Base-by-base conservation (phyloP, 345 rosid genomes). In the Eucalyptus melliodora region DNA sequence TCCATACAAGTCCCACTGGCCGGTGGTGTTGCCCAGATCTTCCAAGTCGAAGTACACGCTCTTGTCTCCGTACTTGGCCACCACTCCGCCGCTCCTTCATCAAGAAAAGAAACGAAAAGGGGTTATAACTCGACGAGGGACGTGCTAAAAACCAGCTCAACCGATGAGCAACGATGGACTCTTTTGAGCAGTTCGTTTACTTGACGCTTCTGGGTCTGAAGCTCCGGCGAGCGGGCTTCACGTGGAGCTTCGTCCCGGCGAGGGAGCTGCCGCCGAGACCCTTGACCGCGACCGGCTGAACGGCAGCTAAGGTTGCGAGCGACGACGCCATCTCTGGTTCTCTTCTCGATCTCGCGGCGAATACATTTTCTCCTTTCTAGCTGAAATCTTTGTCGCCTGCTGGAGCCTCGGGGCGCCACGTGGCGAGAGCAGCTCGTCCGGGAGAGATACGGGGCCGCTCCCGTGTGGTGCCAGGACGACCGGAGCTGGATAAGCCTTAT, bases 11-110 rank as follows among this genome's bases (percentile, higher is more conserved):
- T 98, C 99, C 98, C 99, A 97, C 89, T 96, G 96, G 8, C 99
- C 98, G 47, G 99, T 98, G 62, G 99, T 97, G 95, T 97, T 98
- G 50, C 98, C 99, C 91, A 96, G 92, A 93, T 97, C 99, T 92
- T 96, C 98, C 96, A 97, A 92, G 93, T 98, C 99, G 89, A 98
- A 98, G 96, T 98, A 98, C 7, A 98, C 96, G 92, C 98, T 98
- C 96, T 96, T 98, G 89, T 98, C 99, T 82, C 99, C 98, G 91
- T 98, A 97, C 93, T 97, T 96, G 5, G 99, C 99, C 89, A 95
- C 96, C 85, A 96, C 97, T 50, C 94, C 95, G 86, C 97, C 96
- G 86, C 89, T 89, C 91, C 98, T 96, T 45, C 72, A 42, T 86
- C 65, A 37, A 50, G 17, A 3, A 30, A 31, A n/a, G 56, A 45